Percentiles rank a stretch among this genome's conserved stretches.
phyloP scores from a whole-genome alignment of 192 early-diverging fungal species.

The Chytriomyces hyalinus region DNA sequence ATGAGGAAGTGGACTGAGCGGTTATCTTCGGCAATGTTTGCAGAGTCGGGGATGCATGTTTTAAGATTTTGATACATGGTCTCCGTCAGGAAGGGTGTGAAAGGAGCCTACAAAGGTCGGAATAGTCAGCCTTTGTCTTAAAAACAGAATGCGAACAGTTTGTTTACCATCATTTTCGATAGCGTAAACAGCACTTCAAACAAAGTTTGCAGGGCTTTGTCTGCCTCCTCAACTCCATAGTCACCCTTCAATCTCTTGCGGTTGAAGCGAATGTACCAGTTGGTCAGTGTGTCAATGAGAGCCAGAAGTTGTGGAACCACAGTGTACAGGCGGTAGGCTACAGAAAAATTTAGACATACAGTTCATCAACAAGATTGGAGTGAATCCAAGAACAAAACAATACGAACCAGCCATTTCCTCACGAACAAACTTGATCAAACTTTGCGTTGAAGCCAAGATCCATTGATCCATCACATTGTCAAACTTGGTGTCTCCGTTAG shows the following conservation, averaged over 20 bases:
- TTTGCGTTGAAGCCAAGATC: slow-evolving; percentile 95
- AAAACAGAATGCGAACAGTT: not conserved
- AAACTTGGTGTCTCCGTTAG: slow-evolving; percentile 63
- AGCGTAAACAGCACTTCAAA: slow-evolving; percentile 95
- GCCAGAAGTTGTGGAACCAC: slow-evolving; percentile 90
- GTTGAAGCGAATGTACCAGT: slow-evolving; percentile 99
- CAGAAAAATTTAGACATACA: not conserved
- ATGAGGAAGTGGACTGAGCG: slow-evolving; percentile 93
- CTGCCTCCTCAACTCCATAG: slow-evolving; percentile 83
- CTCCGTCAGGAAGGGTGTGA: slow-evolving; percentile 97
- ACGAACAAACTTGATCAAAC: slow-evolving; percentile 88
- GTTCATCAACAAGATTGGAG: not conserved
- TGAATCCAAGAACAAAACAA: not conserved
- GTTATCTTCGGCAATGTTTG: slow-evolving; percentile 59
- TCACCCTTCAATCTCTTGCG: slow-evolving; percentile 96
- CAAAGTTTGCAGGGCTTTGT: slow-evolving; percentile 87
- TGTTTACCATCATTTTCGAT: slow-evolving; percentile 79
- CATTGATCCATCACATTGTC: slow-evolving; percentile 97
- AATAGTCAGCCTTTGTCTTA: not conserved
- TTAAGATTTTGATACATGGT: slow-evolving; percentile 96
- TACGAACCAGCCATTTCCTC: slow-evolving; percentile 79
- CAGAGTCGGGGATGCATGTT: slow-evolving; percentile 65
- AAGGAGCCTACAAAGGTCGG: slow-evolving; percentile 69
- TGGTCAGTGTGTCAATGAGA: slow-evolving; percentile 93
- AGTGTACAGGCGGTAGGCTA: slow-evolving; percentile 95